phyloP scores from a whole-genome alignment of 148 eudicot species.

The Amaranthus cruentus region DNA sequence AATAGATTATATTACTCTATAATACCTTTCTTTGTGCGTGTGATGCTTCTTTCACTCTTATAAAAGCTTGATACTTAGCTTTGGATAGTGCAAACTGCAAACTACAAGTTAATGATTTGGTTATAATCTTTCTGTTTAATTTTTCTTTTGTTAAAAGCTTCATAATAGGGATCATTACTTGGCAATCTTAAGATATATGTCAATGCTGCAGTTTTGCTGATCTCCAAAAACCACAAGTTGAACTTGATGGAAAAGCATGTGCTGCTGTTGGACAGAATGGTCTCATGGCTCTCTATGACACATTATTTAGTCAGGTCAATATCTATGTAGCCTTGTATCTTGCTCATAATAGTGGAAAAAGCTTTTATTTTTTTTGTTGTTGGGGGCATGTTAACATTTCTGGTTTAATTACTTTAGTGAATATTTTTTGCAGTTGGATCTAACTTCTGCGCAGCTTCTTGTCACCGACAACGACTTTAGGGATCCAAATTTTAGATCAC shows the following conservation, averaged over 20 bases:
- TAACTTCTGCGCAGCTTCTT: constrained; percentile 89
- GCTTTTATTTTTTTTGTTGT: not conserved
- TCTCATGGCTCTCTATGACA: constrained; percentile 94
- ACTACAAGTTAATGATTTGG: not conserved
- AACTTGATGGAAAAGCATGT: constrained; percentile 96
- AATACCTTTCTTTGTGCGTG: too few species aligned
- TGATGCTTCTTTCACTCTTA: not conserved
- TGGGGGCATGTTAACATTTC: not conserved
- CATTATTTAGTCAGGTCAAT: constrained; percentile 84
- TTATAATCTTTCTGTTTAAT: not conserved
- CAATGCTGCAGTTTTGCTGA: constrained; percentile 72
- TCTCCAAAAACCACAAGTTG: constrained; percentile 92
- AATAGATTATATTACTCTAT: too few species aligned
- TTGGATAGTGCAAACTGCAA: not conserved
- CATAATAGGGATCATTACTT: not conserved
- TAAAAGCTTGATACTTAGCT: not conserved
- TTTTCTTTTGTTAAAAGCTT: not conserved
- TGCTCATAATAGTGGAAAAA: constrained; percentile 6
- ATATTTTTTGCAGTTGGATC: constrained; percentile 64
- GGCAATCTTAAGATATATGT: constrained; percentile 16
- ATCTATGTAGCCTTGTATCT: constrained; percentile 3
- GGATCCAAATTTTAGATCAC: constrained; percentile 72
- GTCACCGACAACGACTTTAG: constrained; percentile 95
- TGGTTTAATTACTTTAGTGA: constrained; percentile 14
- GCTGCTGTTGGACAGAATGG: constrained; percentile 99